phyloP scores from a whole-genome alignment of 1,284 basidiomycete genomes.

The Malassezia globosa region DNA sequence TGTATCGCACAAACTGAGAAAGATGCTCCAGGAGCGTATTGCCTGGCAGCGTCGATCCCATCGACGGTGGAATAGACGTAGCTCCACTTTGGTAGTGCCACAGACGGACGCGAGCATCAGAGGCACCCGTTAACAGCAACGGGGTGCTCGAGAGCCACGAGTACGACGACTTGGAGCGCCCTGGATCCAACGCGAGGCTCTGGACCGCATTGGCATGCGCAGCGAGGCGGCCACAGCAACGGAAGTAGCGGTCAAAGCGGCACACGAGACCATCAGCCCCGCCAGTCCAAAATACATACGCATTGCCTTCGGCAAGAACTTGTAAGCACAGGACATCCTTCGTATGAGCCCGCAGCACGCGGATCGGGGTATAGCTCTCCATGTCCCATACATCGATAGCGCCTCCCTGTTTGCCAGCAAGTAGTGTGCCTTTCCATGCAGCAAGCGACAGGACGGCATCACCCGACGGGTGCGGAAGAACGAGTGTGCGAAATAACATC shows the following conservation, averaged over 20 bases:
- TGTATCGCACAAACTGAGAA: slow-evolving; percentile 6
- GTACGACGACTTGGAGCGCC: not conserved
- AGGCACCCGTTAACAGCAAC: slow-evolving; percentile 29
- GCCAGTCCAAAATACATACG: slow-evolving; percentile 43
- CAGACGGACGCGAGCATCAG: slow-evolving; percentile 17
- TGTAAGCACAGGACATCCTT: slow-evolving; percentile 45
- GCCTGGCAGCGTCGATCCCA: not conserved
- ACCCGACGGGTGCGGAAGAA: slow-evolving; percentile 27
- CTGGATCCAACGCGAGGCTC: slow-evolving; percentile 15
- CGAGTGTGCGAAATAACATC: slow-evolving; percentile 54
- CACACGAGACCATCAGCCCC: slow-evolving; percentile 33
- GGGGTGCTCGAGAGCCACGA: slow-evolving; percentile 11
- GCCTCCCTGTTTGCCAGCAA: slow-evolving; percentile 85
- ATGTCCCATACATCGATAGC: slow-evolving; percentile 79
- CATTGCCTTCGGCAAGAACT: slow-evolving; percentile 41
- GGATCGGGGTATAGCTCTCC: slow-evolving; percentile 71
- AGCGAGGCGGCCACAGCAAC: slow-evolving; percentile 32
- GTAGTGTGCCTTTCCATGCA: slow-evolving; percentile 64
- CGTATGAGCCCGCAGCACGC: slow-evolving; percentile 74
- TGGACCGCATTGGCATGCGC: slow-evolving; percentile 23
- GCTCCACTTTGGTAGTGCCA: not conserved
- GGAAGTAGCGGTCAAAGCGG: slow-evolving; percentile 28
- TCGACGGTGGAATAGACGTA: not conserved
- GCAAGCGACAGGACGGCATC: slow-evolving; percentile 65
- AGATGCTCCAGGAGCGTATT: slow-evolving; percentile 4